phyloP scores from a whole-genome alignment of 192 early-diverging fungal species.

The Coemansia sp. region DNA sequence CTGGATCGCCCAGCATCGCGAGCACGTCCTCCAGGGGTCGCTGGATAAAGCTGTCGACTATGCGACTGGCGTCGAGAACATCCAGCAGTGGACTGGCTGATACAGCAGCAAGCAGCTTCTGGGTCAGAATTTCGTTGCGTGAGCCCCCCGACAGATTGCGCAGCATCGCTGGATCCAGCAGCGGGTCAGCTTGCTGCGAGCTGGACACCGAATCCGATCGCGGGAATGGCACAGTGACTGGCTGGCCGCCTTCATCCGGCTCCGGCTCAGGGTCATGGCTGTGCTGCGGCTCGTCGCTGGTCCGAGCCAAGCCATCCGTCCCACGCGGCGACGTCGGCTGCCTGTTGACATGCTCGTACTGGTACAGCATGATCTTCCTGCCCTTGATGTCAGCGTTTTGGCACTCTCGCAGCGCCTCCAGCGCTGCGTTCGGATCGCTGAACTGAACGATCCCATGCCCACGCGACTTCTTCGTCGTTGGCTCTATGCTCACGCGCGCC shows the following conservation, averaged over 20 bases:
- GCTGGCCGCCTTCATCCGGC: neutral
- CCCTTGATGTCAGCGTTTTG: slow-evolving; percentile 55
- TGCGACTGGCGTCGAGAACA: slow-evolving; percentile 25
- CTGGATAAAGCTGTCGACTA: slow-evolving; percentile 28
- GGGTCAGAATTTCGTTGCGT: slow-evolving; percentile 44
- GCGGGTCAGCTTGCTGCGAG: slow-evolving; percentile 14
- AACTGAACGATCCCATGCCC: slow-evolving; percentile 55
- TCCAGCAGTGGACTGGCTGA: slow-evolving; percentile 44
- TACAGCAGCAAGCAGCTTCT: slow-evolving; percentile 37
- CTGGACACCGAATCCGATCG: slow-evolving; percentile 23
- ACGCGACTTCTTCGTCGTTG: slow-evolving; percentile 42
- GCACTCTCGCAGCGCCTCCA: slow-evolving; percentile 48
- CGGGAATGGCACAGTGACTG: slow-evolving; percentile 22
- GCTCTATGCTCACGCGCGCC: slow-evolving; percentile 54
- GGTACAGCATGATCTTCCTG: slow-evolving; percentile 53
- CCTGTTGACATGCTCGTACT: slow-evolving; percentile 55
- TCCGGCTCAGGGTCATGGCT: neutral
- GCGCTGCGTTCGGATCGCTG: slow-evolving; percentile 43
- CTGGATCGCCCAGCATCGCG: slow-evolving; percentile 42
- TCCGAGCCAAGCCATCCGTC: neutral
- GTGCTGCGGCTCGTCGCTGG: neutral
- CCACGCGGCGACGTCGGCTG: neutral
- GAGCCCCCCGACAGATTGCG: slow-evolving; percentile 34
- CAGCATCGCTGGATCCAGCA: slow-evolving; percentile 44
- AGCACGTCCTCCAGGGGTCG: slow-evolving; percentile 44